Evolutionary conservation across 2,329 filamentous ascomycete species (phyloP).

Genomic region (Fusarium nygamai): DNA sequence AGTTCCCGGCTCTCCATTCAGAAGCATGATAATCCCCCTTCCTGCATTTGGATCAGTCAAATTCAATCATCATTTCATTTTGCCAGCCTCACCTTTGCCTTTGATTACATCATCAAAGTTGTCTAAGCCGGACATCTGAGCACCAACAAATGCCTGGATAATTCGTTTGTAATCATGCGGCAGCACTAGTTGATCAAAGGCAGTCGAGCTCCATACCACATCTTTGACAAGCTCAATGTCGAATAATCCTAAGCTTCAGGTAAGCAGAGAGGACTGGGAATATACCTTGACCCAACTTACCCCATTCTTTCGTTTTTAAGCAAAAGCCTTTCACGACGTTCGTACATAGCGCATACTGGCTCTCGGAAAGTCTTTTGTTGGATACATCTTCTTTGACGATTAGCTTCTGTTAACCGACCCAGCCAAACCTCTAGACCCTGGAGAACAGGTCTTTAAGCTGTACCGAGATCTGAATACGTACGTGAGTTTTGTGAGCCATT

Average conservation of each 20-base stretch:
- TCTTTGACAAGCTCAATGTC: slow-evolving; percentile 1
- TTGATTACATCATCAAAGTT: slow-evolving; percentile 7
- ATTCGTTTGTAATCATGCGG: slow-evolving; percentile 11
- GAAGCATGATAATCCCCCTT: slow-evolving; percentile 10
- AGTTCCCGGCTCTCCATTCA: slow-evolving; percentile 13
- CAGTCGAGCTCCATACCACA: not conserved
- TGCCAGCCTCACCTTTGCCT: not conserved
- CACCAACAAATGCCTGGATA: slow-evolving; percentile 7
- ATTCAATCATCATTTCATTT: accelerated
- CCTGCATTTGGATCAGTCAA: not conserved
- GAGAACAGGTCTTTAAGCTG: accelerated
- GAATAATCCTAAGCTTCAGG: not conserved
- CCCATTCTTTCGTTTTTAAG: slow-evolving; percentile 15
- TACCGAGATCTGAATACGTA: not conserved
- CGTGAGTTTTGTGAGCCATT: not conserved
- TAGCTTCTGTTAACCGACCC: not conserved
- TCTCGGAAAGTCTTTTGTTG: not conserved
- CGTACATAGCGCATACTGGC: not conserved
- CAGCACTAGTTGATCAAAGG: slow-evolving; percentile 14
- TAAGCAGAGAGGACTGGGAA: not conserved
- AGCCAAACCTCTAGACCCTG: accelerated
- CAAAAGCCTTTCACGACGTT: not conserved
- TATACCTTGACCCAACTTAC: not conserved
- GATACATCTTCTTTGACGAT: not conserved
- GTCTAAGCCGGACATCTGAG: slow-evolving; percentile 9